Evolutionary conservation across 495 filamentous ascomycete species (phyloP).

Genomic region (Extremus antarcticus): DNA sequence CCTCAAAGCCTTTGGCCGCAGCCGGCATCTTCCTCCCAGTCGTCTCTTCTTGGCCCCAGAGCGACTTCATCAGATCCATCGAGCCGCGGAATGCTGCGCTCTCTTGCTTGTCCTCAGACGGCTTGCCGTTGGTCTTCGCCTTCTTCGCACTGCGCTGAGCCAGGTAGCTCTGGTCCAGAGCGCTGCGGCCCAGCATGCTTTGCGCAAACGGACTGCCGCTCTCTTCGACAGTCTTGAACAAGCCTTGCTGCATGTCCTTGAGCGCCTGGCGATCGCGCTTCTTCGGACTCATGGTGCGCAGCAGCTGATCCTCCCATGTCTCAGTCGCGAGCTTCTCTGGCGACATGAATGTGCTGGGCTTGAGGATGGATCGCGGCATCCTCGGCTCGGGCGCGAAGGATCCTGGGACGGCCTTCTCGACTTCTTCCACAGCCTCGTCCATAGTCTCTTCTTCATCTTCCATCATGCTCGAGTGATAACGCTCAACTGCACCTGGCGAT

Average conservation of each 20-base stretch:
- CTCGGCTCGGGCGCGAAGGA: conserved; percentile 58
- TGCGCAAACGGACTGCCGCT: conserved; percentile 12
- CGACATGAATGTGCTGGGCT: conserved; percentile 27
- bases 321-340: conserved; percentile 36
- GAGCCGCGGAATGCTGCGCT: conserved; percentile 56
- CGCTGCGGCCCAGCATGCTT: conserved; percentile 11
- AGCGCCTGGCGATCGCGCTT: conserved; percentile 69
- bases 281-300: conserved; percentile 80
- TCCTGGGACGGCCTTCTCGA: conserved; percentile 69
- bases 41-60: conserved; percentile 57
- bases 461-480: conserved; percentile 59
- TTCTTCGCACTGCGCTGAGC: conserved; percentile 31
- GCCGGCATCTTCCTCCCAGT: conserved; percentile 33
- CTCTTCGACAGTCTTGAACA: conserved; percentile 37
- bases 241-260: conserved; percentile 46
- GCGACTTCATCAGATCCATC: conserved; percentile 85
- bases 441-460: conserved; percentile 49
- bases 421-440: conserved; percentile 44
- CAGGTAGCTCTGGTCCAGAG: conserved; percentile 11
- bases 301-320: conserved; percentile 81
- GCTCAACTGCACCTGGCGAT: conserved; percentile 11
- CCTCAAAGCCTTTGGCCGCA: conserved; percentile 57
- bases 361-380: conserved; percentile 40
- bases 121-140: conserved; percentile 20
- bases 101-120: conserved; percentile 3